Base-by-base conservation (phyloP, 768 basidiomycete genomes). In the Lactifluus echinatus region DNA sequence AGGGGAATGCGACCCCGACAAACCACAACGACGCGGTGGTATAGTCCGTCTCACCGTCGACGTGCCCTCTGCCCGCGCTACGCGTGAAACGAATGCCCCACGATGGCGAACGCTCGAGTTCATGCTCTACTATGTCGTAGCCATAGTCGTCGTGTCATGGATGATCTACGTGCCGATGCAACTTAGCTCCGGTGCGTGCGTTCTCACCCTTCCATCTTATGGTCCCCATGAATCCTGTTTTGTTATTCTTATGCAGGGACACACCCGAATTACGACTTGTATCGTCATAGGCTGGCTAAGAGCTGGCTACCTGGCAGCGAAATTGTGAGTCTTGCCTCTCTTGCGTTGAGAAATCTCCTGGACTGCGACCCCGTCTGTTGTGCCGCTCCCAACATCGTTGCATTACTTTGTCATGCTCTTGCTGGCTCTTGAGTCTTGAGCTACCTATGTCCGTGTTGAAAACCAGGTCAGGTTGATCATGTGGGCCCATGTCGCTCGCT, bases 91-190 rank as follows among this genome's bases (percentile, higher is more conserved):
- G 19, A 69, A 68, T 2, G 74, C 75, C 2, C 64, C 87, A 23
- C 73, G 89, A 71, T 97, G 94, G 95, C 73, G 69, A 42, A 87
- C 89, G 0, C 68, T 73, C 10, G 96, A 98, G 68, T 97, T 95
- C 72, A 74, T 79, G 61, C 63, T 85, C 39, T 98, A 97, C 70
- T 83, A 75, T 59, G 59, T 82, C 31, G 74, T 84, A 2, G 79
- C 83, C 12, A 66, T 74, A 14, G 50, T 85, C 21, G 83, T 79
- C 7, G 70, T 97, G 29, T 84, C 87, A 3, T 63, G 82, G 52
- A 88, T 97, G 87, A 72, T 78, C 4, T 89, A 83, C 80, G 74
- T 87, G 61, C 89, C 91, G 0, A 74, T 88, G 23, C 72, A 74
- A 23, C 67, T 94, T 61, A 94, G 93, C 67, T 76, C 73, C 55